A percentile compares a stretch with the other conserved stretches of the same genome.
Conservation (phyloP, 352 stramenopile genomes). For the Globisporangium emineosum region DNA sequence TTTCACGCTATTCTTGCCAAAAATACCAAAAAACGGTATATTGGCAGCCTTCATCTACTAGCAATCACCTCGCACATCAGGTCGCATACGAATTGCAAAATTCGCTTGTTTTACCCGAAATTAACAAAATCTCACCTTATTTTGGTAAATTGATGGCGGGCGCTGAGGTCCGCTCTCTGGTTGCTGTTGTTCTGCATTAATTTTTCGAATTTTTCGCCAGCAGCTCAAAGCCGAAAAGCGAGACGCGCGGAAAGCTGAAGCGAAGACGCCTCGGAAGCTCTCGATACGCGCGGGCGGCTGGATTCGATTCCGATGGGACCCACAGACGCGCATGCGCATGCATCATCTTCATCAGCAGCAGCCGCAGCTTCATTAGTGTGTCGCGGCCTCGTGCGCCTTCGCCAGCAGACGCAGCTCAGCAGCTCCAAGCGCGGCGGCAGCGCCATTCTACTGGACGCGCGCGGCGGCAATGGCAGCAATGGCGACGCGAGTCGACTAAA, state of each 20-base stretch:
- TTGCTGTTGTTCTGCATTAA: too few species aligned
- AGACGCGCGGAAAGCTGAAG: neutral
- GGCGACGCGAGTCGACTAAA: constrained; percentile 20
- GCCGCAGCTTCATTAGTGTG: constrained; percentile 5
- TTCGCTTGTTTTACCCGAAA: neutral
- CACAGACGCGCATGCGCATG: constrained; percentile 1
- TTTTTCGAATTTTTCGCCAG: neutral
- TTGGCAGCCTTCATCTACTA: neutral
- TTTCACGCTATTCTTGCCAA: neutral
- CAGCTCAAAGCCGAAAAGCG: neutral
- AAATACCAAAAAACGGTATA: neutral
- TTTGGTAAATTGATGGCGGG: neutral
- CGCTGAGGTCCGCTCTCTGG: neutral
- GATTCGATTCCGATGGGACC: neutral
- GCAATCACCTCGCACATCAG: neutral
- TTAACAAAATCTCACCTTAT: neutral
- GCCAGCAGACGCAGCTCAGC: constrained; percentile 28
- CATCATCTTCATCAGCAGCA: neutral
- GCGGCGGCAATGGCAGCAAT: neutral
- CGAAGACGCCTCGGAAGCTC: neutral
- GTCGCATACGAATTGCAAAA: neutral
- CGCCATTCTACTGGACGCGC: constrained; percentile 14
- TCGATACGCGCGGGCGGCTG: neutral
- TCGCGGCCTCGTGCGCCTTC: constrained; percentile 43
- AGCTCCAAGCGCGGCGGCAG: neutral